These are phyloP conservation scores for Trichoderma brevicompactum DNA, from an alignment of 2,329 filamentous ascomycete genomes.

Conservation along the genomic window DNA sequence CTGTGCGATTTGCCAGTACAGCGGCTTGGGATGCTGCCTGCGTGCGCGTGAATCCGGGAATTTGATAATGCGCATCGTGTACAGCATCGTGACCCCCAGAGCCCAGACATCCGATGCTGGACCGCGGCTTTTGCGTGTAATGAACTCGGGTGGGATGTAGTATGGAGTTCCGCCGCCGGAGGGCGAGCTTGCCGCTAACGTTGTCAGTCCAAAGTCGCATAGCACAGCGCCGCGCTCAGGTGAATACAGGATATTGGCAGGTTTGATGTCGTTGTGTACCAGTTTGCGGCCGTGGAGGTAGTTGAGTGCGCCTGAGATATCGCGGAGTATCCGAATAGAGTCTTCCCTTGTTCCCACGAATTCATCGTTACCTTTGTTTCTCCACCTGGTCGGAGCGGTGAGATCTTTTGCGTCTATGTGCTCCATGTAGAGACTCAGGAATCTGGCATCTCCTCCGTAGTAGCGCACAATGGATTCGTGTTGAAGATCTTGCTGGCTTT, in stretches of 20 bases:
- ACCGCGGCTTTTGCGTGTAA: constrained; percentile 58
- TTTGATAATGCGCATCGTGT: constrained; percentile 58
- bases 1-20: constrained; percentile 64
- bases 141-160: constrained; percentile 66
- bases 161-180: constrained; percentile 63
- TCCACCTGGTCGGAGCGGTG: constrained; percentile 55
- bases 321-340: constrained; percentile 56
- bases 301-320: constrained; percentile 58
- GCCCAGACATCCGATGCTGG: constrained; percentile 63
- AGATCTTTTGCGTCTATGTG: constrained; percentile 62
- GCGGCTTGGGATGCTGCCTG: constrained; percentile 52
- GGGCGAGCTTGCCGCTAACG: constrained; percentile 50
- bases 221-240: constrained; percentile 62
- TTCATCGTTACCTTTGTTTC: constrained; percentile 50
- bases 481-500: constrained; percentile 58
- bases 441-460: constrained; percentile 63
- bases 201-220: constrained; percentile 64
- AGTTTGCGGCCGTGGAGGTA: constrained; percentile 59
- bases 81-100: constrained; percentile 64
- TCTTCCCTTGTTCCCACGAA: constrained; percentile 57
- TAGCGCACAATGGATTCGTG: constrained; percentile 63
- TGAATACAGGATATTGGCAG: constrained; percentile 64
- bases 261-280: constrained; percentile 67
- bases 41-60: constrained; percentile 58
- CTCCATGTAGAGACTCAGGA: constrained; percentile 65